Conservation (phyloP, 1,284 basidiomycete genomes). For the Calocybe gambosa region DNA sequence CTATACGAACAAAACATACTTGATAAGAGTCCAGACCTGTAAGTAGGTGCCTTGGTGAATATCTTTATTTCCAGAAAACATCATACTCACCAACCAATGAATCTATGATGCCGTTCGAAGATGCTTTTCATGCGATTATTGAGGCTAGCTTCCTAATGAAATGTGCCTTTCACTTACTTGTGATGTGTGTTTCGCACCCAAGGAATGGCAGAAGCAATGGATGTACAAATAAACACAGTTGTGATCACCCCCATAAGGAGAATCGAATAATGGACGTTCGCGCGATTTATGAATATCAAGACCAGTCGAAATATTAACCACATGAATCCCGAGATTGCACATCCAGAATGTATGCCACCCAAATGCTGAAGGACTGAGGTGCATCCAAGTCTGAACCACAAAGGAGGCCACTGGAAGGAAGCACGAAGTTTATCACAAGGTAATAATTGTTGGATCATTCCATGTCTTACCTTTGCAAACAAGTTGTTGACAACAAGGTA, state of each 20-base stretch:
- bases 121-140: conserved; percentile 31
- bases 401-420: conserved; percentile 50
- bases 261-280: conserved; percentile 48
- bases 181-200: conserved; percentile 65
- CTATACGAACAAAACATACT: conserved; percentile 31
- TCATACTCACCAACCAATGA: conserved; percentile 56
- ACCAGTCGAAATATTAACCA: conserved; percentile 59
- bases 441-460: neutral
- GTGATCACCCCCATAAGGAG: conserved; percentile 54
- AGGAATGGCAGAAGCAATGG: conserved; percentile 58
- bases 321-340: conserved; percentile 53
- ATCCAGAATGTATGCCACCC: conserved; percentile 69
- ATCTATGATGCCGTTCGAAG: conserved; percentile 66
- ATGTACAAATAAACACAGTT: conserved; percentile 47
- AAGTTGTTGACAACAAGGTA: conserved; percentile 53
- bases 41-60: conserved; percentile 12
- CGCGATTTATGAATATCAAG: conserved; percentile 47
- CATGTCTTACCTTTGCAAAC: conserved; percentile 49
- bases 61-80: conserved; percentile 20
- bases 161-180: conserved; percentile 38
- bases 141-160: neutral
- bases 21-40: conserved; percentile 48
- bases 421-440: conserved; percentile 5
- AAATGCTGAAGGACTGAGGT: conserved; percentile 62
- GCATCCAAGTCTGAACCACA: conserved; percentile 53